Base-by-base conservation (phyloP, 1,284 basidiomycete species). In the Rhodotorula sp. region DNA sequence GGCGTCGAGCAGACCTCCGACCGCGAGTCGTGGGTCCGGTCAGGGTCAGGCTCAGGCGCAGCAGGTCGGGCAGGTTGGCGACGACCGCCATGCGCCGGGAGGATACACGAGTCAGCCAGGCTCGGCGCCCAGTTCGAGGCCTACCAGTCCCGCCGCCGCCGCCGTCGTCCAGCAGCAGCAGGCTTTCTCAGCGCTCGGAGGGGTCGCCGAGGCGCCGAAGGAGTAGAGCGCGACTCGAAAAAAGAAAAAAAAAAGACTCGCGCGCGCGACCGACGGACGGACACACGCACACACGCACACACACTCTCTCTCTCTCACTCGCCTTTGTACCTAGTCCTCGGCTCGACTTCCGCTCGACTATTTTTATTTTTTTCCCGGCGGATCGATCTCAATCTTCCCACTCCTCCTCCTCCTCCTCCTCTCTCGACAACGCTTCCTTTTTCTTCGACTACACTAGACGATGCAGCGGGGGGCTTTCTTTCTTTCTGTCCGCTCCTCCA, bases 61-160 rank as follows among this genome's bases (percentile, higher is more conserved):
- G n/a, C n/a, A n/a, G n/a, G n/a, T n/a, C n/a, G n/a, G 63, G 50
- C 62, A 52, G 28, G n/a, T 28, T 28, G 4, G 51, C 59, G 40
- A n/a, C 62, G 28, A 59, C 55, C 24, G 20, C 55, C 28, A 26
- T 44, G 1, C 46, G 40, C 6, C 34, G 34, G 5, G 34, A 5
- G 22, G 28, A 18, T 28, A 13, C 7, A 10, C 11, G 24, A 50
- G 40, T 18, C 55, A 44, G 37, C 55, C 55, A 0, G 55, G 37
- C 40, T 44, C 40, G 40, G 34, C 37, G 22, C 44, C 62, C 2
- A 56, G 40, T 8, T 46, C 51, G 37, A 34, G 53, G 26, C 53
- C 67, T 34, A 66, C 59, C 26, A 66, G 65, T 31, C 56, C 54
- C 28, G 30, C 18, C 13, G 15, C 15, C 13, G 55, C 15, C 47